Evolutionary conservation across 2,329 filamentous ascomycete genomes (phyloP).

Genomic region (Pseudohalonectria lignicola): DNA sequence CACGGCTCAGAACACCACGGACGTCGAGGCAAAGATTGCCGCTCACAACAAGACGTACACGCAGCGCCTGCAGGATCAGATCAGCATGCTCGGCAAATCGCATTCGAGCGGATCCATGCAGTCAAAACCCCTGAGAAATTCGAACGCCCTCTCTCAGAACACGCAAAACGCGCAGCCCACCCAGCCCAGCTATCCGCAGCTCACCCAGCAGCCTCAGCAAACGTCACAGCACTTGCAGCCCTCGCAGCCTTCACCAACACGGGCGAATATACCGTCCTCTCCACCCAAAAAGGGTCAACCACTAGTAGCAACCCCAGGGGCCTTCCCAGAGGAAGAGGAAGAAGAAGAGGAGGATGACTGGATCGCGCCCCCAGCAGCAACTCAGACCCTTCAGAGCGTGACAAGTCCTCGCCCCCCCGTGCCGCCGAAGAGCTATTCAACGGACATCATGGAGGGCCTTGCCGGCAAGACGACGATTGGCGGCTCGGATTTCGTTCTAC

Average conservation of each 20-base stretch:
- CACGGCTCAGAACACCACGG: slow-evolving; percentile 29
- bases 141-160: background rate
- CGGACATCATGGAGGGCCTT: slow-evolving; percentile 49
- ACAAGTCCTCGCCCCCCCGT: slow-evolving; percentile 39
- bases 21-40: slow-evolving; percentile 35
- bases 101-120: slow-evolving; percentile 34
- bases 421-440: slow-evolving; percentile 48
- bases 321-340: slow-evolving; percentile 48
- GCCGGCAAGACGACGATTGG: slow-evolving; percentile 35
- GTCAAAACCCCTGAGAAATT: slow-evolving; percentile 34
- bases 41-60: slow-evolving; percentile 84
- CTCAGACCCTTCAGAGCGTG: slow-evolving; percentile 20
- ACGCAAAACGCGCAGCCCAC: slow-evolving; percentile 20
- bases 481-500: slow-evolving; percentile 32
- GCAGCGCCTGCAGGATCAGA: slow-evolving; percentile 83
- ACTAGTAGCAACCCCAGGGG: slow-evolving; percentile 36
- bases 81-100: slow-evolving; percentile 58
- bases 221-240: slow-evolving; percentile 9
- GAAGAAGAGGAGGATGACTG: slow-evolving; percentile 52
- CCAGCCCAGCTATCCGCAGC: slow-evolving; percentile 14
- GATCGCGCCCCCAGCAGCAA: slow-evolving; percentile 41
- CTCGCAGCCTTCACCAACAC: slow-evolving; percentile 16
- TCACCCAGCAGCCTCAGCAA: slow-evolving; percentile 11
- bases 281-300: slow-evolving; percentile 20
- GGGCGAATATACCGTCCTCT: slow-evolving; percentile 13